These are phyloP conservation scores for Jamesozyma lodderae DNA, from an alignment of 805 yeast species.

Conservation along the genomic window DNA sequence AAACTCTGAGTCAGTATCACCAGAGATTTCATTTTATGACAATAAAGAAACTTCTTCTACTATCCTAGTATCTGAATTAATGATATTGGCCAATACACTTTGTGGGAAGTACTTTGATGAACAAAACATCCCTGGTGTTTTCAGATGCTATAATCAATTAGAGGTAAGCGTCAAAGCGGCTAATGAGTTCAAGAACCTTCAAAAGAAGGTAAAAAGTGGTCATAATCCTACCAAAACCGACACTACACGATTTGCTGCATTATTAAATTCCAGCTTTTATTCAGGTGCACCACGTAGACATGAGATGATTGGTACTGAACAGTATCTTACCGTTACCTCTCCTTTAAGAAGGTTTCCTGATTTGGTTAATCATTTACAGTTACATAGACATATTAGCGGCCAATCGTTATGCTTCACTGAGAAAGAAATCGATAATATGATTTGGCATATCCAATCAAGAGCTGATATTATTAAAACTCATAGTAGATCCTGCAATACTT, in stretches of 20 bases:
- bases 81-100: constrained; percentile 70
- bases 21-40: constrained; percentile 18
- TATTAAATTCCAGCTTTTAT: constrained; percentile 45
- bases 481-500: constrained; percentile 25
- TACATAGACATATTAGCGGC: constrained; percentile 38
- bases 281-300: constrained; percentile 43
- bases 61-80: constrained; percentile 67
- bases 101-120: constrained; percentile 40
- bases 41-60: constrained; percentile 40
- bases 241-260: constrained; percentile 35
- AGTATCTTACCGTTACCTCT: constrained; percentile 73
- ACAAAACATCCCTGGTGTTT: constrained; percentile 43
- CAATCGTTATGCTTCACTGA: constrained; percentile 25
- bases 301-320: constrained; percentile 50
- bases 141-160: constrained; percentile 31
- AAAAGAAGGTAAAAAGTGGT: constrained; percentile 14
- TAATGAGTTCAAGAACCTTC: constrained; percentile 18
- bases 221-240: constrained; percentile 32
- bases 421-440: constrained; percentile 30
- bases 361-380: constrained; percentile 69
- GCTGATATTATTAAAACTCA: constrained; percentile 33
- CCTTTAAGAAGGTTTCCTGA: constrained; percentile 83
- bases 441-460: constrained; percentile 38
- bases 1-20: not conserved
- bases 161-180: constrained; percentile 21